Evolutionary conservation across 306 rosid species (phyloP).

Genomic region (Rosa persica): DNA sequence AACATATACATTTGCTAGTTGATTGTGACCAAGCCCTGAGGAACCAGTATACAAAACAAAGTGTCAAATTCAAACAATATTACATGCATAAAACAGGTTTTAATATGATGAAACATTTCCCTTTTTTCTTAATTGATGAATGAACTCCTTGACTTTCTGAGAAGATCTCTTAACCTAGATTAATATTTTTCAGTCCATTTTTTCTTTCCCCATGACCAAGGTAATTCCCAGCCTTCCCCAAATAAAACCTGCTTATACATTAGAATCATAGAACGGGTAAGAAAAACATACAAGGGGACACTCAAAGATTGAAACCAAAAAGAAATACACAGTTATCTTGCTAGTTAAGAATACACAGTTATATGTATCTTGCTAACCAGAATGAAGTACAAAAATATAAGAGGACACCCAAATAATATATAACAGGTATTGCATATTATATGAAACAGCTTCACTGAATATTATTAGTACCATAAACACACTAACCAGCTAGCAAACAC

Average conservation of each 20-base stretch:
- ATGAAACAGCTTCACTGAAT: constrained; percentile 1
- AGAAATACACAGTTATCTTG: neutral
- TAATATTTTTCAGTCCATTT: neutral
- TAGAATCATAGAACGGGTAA: neutral
- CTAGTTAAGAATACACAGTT: too few species aligned
- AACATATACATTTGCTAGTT: neutral
- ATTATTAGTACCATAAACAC: constrained; percentile 1
- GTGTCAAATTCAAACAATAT: constrained; percentile 7
- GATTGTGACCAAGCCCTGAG: constrained; percentile 22
- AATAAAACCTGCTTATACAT: neutral
- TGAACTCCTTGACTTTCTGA: neutral
- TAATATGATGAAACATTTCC: neutral
- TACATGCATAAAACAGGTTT: neutral
- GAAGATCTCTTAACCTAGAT: neutral
- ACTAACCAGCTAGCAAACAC: constrained; percentile 19
- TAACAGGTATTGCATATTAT: neutral
- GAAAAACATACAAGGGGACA: neutral
- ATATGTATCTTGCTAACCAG: neutral
- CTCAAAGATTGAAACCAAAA: neutral
- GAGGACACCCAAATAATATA: too few species aligned
- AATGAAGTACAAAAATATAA: too few species aligned
- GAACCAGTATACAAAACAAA: neutral
- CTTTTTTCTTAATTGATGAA: neutral
- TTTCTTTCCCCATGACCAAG: neutral
- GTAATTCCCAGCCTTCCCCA: neutral